Percentiles rank a stretch among this genome's conserved stretches.
phyloP scores from a whole-genome alignment of 2,329 filamentous ascomycete species.

The Aureobasidium vineae region DNA sequence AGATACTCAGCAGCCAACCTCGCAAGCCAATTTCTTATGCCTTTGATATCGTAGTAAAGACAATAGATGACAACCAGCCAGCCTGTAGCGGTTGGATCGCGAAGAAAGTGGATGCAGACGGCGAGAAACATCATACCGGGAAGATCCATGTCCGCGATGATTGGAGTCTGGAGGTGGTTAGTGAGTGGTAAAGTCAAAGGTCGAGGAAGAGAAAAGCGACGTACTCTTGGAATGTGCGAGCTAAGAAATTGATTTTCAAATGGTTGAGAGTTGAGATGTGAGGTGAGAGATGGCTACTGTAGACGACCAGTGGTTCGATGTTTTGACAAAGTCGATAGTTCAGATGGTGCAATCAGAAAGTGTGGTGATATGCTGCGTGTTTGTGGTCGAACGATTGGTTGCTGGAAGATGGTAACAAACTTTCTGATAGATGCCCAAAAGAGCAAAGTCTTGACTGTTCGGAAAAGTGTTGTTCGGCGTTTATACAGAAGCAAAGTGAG shows the following conservation, averaged over 20 bases:
- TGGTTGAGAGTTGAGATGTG: neutral
- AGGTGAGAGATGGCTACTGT: neutral
- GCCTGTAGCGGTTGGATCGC: neutral
- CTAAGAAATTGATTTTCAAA: neutral
- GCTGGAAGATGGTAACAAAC: neutral
- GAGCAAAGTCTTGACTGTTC: neutral
- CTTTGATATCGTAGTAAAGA: slow-evolving; percentile 1
- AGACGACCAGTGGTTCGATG: too few relatives aligned
- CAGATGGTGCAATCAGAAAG: neutral
- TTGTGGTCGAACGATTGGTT: neutral
- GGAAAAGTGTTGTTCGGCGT: neutral
- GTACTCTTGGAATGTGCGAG: neutral
- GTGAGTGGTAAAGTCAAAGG: neutral
- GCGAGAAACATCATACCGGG: neutral
- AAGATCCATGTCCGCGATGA: neutral
- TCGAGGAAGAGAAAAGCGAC: neutral
- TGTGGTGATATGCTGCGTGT: neutral
- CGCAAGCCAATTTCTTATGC: neutral
- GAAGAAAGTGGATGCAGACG: neutral
- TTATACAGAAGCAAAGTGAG: neutral
- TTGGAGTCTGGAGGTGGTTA: neutral
- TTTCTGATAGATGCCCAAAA: neutral
- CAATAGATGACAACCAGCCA: neutral
- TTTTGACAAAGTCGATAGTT: too few relatives aligned
- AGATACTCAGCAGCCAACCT: neutral